A percentile compares a stretch with the other conserved stretches of the same genome.
phyloP scores from a whole-genome alignment of 2,329 filamentous ascomycete genomes.

The Microsporum ferrugineum region DNA sequence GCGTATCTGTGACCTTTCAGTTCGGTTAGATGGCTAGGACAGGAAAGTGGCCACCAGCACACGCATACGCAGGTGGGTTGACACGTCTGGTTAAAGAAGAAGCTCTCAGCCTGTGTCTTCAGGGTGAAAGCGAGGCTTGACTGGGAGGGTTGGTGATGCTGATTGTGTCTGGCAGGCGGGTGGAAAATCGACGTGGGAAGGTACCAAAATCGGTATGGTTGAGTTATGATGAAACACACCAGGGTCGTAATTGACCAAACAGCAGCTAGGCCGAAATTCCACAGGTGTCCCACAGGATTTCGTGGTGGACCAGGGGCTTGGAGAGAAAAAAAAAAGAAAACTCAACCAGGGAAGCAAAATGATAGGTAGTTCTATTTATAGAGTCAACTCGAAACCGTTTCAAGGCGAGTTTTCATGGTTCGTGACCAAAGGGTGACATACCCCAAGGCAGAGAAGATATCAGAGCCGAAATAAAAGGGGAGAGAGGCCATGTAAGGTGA shows the following conservation, averaged over 20 bases:
- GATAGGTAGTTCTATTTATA: slow-evolving; percentile 6
- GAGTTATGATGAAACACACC: slow-evolving; percentile 7
- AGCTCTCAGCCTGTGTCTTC: not conserved
- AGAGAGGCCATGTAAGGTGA: not conserved
- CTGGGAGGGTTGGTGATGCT: not conserved
- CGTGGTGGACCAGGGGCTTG: slow-evolving; percentile 2
- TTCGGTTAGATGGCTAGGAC: not conserved
- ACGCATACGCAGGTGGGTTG: not conserved
- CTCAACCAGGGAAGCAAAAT: not conserved
- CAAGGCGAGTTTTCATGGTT: not conserved
- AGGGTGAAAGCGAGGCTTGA: not conserved
- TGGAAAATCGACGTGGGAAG: slow-evolving; percentile 6
- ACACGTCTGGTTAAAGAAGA: not conserved
- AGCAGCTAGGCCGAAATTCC: slow-evolving; percentile 2
- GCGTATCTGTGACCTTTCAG: not conserved
- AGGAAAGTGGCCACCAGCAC: not conserved
- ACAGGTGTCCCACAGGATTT: slow-evolving; percentile 6
- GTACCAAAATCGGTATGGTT: slow-evolving; percentile 6
- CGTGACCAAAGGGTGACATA: not conserved
- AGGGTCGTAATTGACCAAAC: slow-evolving; percentile 4
- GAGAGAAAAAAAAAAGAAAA: not conserved
- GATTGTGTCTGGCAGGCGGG: not conserved
- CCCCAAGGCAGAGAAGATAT: not conserved
- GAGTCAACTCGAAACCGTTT: slow-evolving; percentile 6
- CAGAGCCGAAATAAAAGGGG: not conserved